A percentile compares a stretch with the other conserved stretches of the same genome.
These are phyloP conservation scores for Gossypium turneri DNA, from an alignment of 345 rosid genomes.

Conservation along the genomic window DNA sequence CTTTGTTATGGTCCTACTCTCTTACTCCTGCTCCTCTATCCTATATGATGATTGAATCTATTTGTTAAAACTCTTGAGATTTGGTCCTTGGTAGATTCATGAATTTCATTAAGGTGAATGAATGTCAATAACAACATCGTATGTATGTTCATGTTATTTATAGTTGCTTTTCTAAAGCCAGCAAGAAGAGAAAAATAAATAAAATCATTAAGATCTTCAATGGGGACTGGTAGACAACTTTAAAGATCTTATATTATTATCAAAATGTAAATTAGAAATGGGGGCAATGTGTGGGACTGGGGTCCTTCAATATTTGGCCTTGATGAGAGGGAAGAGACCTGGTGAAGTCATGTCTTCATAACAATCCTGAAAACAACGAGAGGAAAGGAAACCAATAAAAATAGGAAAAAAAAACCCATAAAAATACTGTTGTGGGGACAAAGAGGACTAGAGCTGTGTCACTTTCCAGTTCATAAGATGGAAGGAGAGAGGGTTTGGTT, in stretches of 20 bases:
- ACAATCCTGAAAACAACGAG: not conserved
- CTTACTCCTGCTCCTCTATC: not conserved
- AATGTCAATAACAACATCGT: no score
- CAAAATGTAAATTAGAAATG: not conserved
- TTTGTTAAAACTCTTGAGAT: not conserved
- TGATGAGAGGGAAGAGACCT: not conserved
- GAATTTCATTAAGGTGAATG: not conserved
- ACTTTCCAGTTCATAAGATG: conserved; percentile 14
- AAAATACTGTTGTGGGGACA: not conserved
- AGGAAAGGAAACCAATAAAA: not conserved
- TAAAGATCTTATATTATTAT: not conserved
- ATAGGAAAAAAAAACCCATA: not conserved
- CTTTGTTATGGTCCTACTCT: not conserved
- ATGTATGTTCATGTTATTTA: not conserved
- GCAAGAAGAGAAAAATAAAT: not conserved
- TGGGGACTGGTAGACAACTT: not conserved
- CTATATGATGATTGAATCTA: conserved; percentile 1
- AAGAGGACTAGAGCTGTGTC: conserved; percentile 10
- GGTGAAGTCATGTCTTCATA: not conserved
- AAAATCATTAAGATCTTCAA: not conserved
- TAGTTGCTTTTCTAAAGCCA: not conserved
- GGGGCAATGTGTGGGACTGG: not conserved
- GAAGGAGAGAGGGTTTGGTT: not conserved
- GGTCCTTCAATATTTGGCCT: not conserved
- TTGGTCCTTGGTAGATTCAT: not conserved